Evolutionary conservation across 768 basidiomycete species (phyloP), one percentile per base, ranked within the genome.

Genomic region (Pleurotus sapidus): DNA sequence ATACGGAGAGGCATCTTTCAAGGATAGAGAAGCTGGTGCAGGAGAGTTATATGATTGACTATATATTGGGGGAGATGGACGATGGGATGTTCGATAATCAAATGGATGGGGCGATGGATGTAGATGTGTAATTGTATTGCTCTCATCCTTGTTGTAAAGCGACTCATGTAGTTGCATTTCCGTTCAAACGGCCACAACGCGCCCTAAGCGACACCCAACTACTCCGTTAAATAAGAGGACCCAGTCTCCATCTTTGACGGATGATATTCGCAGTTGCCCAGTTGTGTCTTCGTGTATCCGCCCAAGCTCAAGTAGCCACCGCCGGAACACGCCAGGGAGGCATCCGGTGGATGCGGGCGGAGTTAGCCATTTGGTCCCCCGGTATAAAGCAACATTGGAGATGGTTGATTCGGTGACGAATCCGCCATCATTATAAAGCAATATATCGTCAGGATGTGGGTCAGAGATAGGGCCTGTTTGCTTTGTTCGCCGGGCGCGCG

Each of bases 31-130:
- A 86, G 66, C 73, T 97, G 56, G 83, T 97, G 30, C 93, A 97
- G 74, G 97, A 98, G 66, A 97, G 93, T 68, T 98, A 94, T 65
- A 86, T 97, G 60, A 84, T 99, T 56, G 97, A 99, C 68, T 95
- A 91, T 61, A 77, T 94, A 56, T 74, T 94, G 27, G 83, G 82
- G 14, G 91, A 94, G 76, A 94, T 94, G 92, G 92, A 93, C 65
- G 87, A 82, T 60, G 89, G 88, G 23, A 79, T 89, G 71, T 82
- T 89, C 55, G 79, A 77, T 61, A 74, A 75, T 30, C 59, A 60
- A 43, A 80, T 81, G 78, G 77, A 80, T 14, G 72, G 79, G 49
- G 77, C 75, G 55, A 64, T 46, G 20, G 66, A 70, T 48, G 45
- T 38, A n/a, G 49, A 45, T 45, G 46, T 34, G n/a, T 37, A 42